Evolutionary conservation across 352 stramenopile genomes (phyloP).

Genomic region (Peronosclerospora sorghi): DNA sequence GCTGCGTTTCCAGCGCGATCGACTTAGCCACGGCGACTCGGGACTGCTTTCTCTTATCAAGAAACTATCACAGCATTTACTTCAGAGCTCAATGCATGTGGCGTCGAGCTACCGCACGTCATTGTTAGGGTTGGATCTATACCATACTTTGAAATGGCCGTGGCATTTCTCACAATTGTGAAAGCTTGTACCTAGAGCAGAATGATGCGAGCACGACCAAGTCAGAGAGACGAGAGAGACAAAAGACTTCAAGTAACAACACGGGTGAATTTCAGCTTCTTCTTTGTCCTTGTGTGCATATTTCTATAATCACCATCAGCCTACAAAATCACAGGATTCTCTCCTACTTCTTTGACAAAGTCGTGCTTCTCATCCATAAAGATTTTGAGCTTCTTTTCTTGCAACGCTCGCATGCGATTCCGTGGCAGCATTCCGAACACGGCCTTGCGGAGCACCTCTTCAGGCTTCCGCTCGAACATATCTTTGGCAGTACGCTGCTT

Average conservation of each 20-base stretch:
- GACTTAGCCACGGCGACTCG: constrained; percentile 16
- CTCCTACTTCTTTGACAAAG: constrained; percentile 80
- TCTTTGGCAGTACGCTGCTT: constrained; percentile 93
- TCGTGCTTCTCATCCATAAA: constrained; percentile 90
- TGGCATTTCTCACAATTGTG: no score
- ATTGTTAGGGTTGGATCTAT: constrained; percentile 33
- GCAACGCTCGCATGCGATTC: constrained; percentile 92
- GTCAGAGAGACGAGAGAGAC: no score
- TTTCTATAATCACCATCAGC: constrained; percentile 8
- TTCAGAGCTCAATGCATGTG: constrained; percentile 25
- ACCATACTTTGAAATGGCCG: background rate
- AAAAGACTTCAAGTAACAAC: no score
- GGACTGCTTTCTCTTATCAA: constrained; percentile 15
- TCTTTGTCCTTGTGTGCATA: background rate
- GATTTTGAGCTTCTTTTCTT: constrained; percentile 95
- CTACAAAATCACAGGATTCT: constrained; percentile 78
- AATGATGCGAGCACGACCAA: no score
- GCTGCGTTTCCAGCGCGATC: constrained; percentile 27
- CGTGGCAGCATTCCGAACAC: constrained; percentile 97
- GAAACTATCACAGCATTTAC: constrained; percentile 23
- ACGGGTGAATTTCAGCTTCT: constrained; percentile 4
- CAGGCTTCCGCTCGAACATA: constrained; percentile 90
- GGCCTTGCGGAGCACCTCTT: constrained; percentile 92
- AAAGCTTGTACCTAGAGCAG: no score
- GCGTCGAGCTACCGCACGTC: constrained; percentile 26